These are phyloP conservation scores for Sporothrix brunneoviolacea DNA, from an alignment of 2,329 filamentous ascomycete species.

Conservation along the genomic window DNA sequence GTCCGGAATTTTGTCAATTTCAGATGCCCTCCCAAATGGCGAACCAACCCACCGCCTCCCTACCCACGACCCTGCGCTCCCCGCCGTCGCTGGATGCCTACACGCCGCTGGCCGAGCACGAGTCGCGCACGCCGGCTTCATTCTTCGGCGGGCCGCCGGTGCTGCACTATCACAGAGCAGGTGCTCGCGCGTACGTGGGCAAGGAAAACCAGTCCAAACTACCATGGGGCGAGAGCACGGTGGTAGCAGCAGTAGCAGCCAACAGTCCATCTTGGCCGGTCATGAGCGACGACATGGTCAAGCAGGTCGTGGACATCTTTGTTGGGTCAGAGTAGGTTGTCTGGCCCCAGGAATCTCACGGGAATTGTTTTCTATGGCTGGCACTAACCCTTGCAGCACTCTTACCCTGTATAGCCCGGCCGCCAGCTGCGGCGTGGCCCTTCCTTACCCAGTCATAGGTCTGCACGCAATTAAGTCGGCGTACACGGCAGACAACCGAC, in stretches of 20 bases:
- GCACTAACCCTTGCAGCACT: constrained; percentile 30
- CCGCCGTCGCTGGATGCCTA: constrained; percentile 54
- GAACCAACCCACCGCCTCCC: constrained; percentile 3
- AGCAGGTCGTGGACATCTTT: constrained; percentile 49
- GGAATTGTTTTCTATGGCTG: background rate
- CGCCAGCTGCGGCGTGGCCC: constrained; percentile 54
- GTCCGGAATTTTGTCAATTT: too few species aligned
- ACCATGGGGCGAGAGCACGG: constrained; percentile 42
- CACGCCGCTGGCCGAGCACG: constrained; percentile 59
- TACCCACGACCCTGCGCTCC: constrained; percentile 48
- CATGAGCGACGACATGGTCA: constrained; percentile 29
- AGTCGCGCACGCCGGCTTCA: constrained; percentile 63
- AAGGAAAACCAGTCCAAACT: constrained; percentile 48
- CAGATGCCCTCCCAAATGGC: too few species aligned
- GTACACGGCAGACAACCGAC: constrained; percentile 26
- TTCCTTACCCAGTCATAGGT: constrained; percentile 68
- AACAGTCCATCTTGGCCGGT: constrained; percentile 26
- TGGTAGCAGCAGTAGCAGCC: constrained; percentile 27
- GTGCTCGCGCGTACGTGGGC: constrained; percentile 52
- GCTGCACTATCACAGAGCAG: constrained; percentile 55
- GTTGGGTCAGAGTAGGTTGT: constrained; percentile 50
- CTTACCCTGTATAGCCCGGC: constrained; percentile 59
- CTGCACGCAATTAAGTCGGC: constrained; percentile 67
- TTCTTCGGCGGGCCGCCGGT: constrained; percentile 68
- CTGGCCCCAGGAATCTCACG: too few species aligned